Conservation (phyloP, 495 filamentous ascomycete genomes). For the Penicillium pulvis region DNA sequence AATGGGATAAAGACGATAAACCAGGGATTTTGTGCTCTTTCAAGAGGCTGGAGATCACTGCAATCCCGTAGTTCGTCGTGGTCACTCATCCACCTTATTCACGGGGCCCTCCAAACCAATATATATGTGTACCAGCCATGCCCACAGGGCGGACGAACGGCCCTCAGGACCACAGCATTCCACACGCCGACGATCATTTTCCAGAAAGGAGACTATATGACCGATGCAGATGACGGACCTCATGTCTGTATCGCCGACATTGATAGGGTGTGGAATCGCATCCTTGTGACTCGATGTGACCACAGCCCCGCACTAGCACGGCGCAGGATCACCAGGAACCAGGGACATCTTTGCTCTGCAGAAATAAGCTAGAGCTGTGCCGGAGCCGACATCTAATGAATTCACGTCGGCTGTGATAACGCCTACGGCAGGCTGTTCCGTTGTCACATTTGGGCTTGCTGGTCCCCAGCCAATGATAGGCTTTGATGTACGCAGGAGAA, state of each 20-base stretch:
- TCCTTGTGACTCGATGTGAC: constrained; percentile 28
- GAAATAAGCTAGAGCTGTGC: background rate
- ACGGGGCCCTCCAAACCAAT: constrained; percentile 9
- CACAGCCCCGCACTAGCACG: constrained; percentile 15
- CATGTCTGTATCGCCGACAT: constrained; percentile 10
- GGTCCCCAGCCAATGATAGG: background rate
- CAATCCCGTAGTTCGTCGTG: background rate
- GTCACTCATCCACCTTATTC: background rate
- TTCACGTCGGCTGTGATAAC: background rate
- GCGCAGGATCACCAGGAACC: constrained; percentile 1
- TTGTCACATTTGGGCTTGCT: background rate
- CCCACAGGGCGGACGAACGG: background rate
- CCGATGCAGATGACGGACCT: constrained; percentile 16
- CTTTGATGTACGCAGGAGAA: background rate
- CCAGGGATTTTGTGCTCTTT: background rate
- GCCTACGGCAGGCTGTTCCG: background rate
- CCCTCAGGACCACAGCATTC: constrained; percentile 24
- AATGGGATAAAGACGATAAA: background rate
- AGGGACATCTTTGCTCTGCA: background rate
- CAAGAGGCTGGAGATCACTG: too few relatives aligned
- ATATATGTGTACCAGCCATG: constrained; percentile 14
- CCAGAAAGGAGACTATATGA: constrained; percentile 12
- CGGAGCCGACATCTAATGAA: background rate
- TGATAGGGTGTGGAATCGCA: constrained; percentile 15
- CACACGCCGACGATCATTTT: constrained; percentile 24